Evolutionary conservation across 2,329 filamentous ascomycete genomes (phyloP).

Genomic region (Bipolaris sorokiniana): DNA sequence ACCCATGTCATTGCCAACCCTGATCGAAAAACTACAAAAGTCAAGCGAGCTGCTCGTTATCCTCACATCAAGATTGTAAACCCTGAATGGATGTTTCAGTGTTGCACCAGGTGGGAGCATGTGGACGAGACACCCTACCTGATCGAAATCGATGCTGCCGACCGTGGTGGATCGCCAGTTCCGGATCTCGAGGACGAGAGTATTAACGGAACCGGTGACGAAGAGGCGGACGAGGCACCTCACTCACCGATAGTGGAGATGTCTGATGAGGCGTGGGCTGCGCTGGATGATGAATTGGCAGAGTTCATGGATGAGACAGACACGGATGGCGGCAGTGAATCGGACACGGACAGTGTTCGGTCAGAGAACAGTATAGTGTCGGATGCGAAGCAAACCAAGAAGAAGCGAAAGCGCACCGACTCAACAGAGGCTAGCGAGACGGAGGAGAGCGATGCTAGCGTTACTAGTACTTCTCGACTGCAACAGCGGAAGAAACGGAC

Average conservation of each 20-base stretch:
- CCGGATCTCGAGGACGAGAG: constrained; percentile 54
- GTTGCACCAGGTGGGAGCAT: constrained; percentile 80
- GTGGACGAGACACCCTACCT: constrained; percentile 80
- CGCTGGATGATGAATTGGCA: constrained; percentile 72
- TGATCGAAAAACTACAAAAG: constrained; percentile 82
- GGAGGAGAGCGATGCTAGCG: constrained; percentile 51
- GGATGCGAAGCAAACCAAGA: constrained; percentile 32
- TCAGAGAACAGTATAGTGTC: constrained; percentile 40
- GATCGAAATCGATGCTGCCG: constrained; percentile 75
- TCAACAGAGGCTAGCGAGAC: constrained; percentile 46
- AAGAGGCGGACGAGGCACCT: constrained; percentile 39
- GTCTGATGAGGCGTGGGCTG: constrained; percentile 51
- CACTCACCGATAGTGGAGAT: constrained; percentile 34
- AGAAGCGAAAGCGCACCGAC: constrained; percentile 48
- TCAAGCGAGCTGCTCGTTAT: constrained; percentile 81
- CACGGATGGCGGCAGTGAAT: constrained; percentile 40
- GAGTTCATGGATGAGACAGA: constrained; percentile 68
- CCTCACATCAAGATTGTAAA: constrained; percentile 88
- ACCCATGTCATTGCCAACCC: constrained; percentile 78
- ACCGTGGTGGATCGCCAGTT: constrained; percentile 51
- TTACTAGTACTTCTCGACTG: constrained; percentile 48
- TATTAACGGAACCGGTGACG: constrained; percentile 48
- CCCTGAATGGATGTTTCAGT: constrained; percentile 86
- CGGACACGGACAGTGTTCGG: constrained; percentile 43
- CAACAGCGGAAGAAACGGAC: constrained; percentile 58